Evolutionary conservation across 768 basidiomycete species (phyloP).

Genomic region (Sporobolomyces phaffii): DNA sequence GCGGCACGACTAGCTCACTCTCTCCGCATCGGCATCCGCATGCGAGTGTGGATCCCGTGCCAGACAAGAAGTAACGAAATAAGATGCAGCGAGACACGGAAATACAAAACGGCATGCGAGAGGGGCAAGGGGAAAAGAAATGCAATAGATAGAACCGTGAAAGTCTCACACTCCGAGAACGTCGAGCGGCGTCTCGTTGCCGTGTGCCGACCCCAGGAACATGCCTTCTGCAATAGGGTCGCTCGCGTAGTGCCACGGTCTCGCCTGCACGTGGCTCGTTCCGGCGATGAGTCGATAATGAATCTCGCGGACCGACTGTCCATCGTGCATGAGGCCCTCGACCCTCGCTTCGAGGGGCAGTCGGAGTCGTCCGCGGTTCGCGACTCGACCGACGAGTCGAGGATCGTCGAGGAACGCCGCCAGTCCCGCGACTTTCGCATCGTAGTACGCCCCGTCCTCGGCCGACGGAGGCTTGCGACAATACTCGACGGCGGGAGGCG

Average conservation of each 20-base stretch:
- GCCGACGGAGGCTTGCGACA: constrained; percentile 17
- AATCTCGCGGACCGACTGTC: constrained; percentile 12
- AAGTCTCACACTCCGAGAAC: constrained; percentile 8
- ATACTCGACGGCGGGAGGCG: constrained; percentile 16
- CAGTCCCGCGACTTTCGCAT: constrained; percentile 38
- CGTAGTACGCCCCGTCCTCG: constrained; percentile 34
- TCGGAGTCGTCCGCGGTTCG: constrained; percentile 33
- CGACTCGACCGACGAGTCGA: constrained; percentile 37
- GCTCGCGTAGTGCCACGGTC: constrained; percentile 24
- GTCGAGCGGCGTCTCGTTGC: constrained; percentile 26
- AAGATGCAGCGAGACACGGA: too few relatives aligned
- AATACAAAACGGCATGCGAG: not conserved
- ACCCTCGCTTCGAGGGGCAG: constrained; percentile 21
- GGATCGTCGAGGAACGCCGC: constrained; percentile 41
- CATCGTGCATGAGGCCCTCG: constrained; percentile 25
- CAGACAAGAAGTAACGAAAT: too few relatives aligned
- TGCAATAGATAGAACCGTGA: not conserved
- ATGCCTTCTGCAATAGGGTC: constrained; percentile 2
- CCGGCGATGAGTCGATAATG: constrained; percentile 26
- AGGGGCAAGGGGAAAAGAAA: not conserved
- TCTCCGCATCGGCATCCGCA: too few relatives aligned
- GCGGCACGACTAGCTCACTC: too few relatives aligned
- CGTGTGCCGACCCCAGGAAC: constrained; percentile 13
- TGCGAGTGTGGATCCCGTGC: too few relatives aligned
- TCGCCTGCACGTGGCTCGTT: constrained; percentile 2